These are phyloP conservation scores for Zygosaccharomyces bailii DNA, from an alignment of 805 yeast species.

Conservation along the genomic window DNA sequence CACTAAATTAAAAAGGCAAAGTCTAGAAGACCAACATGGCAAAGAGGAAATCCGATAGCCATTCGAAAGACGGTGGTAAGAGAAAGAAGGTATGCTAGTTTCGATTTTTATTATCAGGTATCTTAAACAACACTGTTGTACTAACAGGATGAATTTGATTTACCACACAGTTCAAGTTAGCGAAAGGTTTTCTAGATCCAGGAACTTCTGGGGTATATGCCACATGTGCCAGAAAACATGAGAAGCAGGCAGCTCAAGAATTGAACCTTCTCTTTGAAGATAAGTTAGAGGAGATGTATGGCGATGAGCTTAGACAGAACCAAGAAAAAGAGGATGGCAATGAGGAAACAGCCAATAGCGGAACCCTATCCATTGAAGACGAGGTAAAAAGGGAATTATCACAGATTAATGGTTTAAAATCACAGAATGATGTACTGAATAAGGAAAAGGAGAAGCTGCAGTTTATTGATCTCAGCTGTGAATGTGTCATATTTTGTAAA, in stretches of 20 bases:
- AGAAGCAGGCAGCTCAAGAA: conserved; percentile 73
- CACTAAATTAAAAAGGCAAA: too few relatives aligned
- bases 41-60: conserved; percentile 8
- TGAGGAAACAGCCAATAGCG: conserved; percentile 25
- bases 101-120: neutral
- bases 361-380: conserved; percentile 65
- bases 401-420: conserved; percentile 46
- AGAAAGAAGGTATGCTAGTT: conserved; percentile 15
- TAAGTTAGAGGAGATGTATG: conserved; percentile 45
- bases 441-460: conserved; percentile 47
- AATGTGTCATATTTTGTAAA: conserved; percentile 82
- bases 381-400: conserved; percentile 68
- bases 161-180: conserved; percentile 31
- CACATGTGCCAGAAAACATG: conserved; percentile 81
- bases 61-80: conserved; percentile 5
- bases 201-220: conserved; percentile 85
- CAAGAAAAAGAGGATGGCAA: conserved; percentile 18
- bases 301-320: conserved; percentile 34
- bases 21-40: conserved; percentile 8
- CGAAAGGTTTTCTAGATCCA: conserved; percentile 57
- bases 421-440: conserved; percentile 37
- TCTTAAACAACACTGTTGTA: neutral
- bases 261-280: conserved; percentile 57
- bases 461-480: conserved; percentile 67
- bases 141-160: neutral